Base-by-base conservation (phyloP, 148 eudicot genomes). In the Diospyros lotus region DNA sequence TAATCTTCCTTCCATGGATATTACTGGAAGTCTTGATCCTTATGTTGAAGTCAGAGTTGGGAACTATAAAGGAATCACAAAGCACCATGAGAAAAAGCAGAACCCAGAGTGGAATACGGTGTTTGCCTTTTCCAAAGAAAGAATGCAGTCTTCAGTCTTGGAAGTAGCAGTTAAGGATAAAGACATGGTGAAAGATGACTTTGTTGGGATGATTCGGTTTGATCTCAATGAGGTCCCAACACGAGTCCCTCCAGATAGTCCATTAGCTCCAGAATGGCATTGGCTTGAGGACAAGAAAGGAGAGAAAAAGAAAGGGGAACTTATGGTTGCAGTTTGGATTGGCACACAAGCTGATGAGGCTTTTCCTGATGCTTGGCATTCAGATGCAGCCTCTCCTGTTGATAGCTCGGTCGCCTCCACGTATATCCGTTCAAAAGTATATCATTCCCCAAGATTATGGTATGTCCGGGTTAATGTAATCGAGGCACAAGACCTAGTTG, bases 331-430 rank as follows among this genome's bases (percentile, higher is more conserved):
- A 11, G 79, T 76, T 7, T 76, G 79, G 79, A 59, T 76, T 8
- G 79, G 79, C n/a, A 73, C 79, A 12, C 77, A 74, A 65, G 77
- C 77, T 2, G 77, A 74, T 17, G 77, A 74, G 42, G 77, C 77
- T n/a, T 74, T 64, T 65, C 77, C 77, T 2, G 77, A 74, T 41
- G 56, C 77, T 3, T 74, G 77, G 77, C 70, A 74, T 54, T 64
- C 77, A 3, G 77, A 74, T 64, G 77, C 77, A 50, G 62, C 63
- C 3, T 14, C 70, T 6, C 59, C 52, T 9, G 62, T 74, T 62
- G 64, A 48, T 65, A 65, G 77, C 64, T 18, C 41, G 0, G 3
- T 60, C 15, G 40, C 41, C 41, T 60, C 64, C 41, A 17, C 64
- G 1, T 41, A 60, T 8, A 66, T 54, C 11, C 58, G 77, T 41